Conservation (phyloP, 1,139 yeast species). For the Meyerozyma sp. region DNA sequence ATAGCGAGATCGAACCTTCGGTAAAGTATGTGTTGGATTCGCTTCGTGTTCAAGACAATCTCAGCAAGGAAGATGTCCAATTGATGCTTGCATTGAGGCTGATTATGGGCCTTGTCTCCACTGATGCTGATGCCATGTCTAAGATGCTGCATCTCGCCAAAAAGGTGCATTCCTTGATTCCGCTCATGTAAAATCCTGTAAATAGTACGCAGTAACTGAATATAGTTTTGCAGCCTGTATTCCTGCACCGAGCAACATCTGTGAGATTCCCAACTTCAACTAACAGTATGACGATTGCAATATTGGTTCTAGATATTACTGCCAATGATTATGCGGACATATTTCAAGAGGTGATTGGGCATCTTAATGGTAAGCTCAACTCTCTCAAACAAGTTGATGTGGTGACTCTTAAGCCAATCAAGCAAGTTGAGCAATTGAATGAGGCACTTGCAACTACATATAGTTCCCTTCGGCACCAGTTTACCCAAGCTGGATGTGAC, state of each 20-base stretch:
- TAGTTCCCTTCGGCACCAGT: slow-evolving; percentile 16
- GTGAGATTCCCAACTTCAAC: not conserved
- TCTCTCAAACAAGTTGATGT: slow-evolving; percentile 17
- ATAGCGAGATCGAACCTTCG: slow-evolving; percentile 17
- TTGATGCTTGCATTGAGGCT: slow-evolving; percentile 16
- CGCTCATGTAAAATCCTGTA: not conserved
- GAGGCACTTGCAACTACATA: slow-evolving; percentile 23
- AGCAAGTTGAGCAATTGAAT: slow-evolving; percentile 19
- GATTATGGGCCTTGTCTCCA: slow-evolving; percentile 12
- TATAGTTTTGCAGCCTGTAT: not conserved
- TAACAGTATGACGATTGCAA: not conserved
- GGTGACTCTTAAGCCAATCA: slow-evolving; percentile 14
- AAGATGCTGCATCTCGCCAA: slow-evolving; percentile 6
- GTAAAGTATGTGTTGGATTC: slow-evolving; percentile 16
- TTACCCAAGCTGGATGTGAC: slow-evolving; percentile 17
- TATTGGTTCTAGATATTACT: not conserved
- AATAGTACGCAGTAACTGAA: not conserved
- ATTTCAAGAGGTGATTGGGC: not conserved
- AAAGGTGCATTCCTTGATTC: slow-evolving; percentile 5
- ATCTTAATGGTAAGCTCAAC: slow-evolving; percentile 6
- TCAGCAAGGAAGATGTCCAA: slow-evolving; percentile 12
- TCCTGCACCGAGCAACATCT: not conserved
- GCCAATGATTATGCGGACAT: not conserved
- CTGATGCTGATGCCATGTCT: slow-evolving; percentile 10
- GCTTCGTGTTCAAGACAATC: slow-evolving; percentile 13